Evolutionary conservation across 1,139 yeast species (phyloP), one percentile per base, ranked within the genome.

Genomic region (Debaryomyces psychrophilus): DNA sequence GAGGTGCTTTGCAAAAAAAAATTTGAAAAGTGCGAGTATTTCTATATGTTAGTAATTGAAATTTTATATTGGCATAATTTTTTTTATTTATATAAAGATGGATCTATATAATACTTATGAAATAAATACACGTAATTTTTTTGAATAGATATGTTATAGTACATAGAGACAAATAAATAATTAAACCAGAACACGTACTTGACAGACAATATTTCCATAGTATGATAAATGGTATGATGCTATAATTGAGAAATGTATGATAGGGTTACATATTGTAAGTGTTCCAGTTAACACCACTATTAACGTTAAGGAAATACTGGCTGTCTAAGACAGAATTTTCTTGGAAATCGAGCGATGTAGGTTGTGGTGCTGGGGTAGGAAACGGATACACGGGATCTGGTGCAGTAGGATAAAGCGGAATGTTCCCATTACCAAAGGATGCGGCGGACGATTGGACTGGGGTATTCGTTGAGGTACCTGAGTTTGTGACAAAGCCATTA

Each of bases 271-370:
- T 38, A 20, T 38, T 38, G 33, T 38, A 38, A 8, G 34, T 14
- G 20, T 28, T 38, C 55, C 55, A 52, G 25, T 52, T 47, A 14
- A 52, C 43, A 12, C 55, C 55, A 26, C 51, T 47, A 37, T 38
- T 37, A 9, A 50, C 49, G 28, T 50, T 47, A 8, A 52, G 41
- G 37, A 52, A 52, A 27, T 46, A 51, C 37, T 48, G 54, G 22
- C 43, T 47, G 36, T 51, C 52, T 17, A 44, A 27, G 18, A 46
- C 31, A 8, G 25, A 27, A 17, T 29, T 38, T 8, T 38, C 31
- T 2, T 45, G 41, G 14, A 22, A 22, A 22, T 33, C 41, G 18
- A 41, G 23, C 8, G 43, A 14, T 15, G 23, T 26, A 18, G 31
- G n/a, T 20, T 23, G 37, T 12, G 15, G 42, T 20, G 17, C 34